Evolutionary conservation across 108 stramenopile genomes (phyloP).

Genomic region (Pseudonitzschia multistriata): DNA sequence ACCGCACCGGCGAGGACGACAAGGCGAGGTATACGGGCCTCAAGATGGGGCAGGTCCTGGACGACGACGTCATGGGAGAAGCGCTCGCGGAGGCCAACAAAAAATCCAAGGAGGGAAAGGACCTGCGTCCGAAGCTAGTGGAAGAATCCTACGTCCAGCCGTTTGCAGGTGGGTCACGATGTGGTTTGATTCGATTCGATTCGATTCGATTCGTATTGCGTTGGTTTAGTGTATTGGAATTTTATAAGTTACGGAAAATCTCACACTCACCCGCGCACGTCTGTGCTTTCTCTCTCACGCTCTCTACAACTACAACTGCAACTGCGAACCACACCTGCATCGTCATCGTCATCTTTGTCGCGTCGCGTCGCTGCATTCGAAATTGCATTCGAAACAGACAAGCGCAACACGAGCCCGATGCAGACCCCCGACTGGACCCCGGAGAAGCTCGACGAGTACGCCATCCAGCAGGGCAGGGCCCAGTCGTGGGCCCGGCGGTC

Average conservation of each 20-base stretch:
- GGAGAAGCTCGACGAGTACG: slow-evolving; percentile 72
- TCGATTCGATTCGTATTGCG: too few relatives aligned
- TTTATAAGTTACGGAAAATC: too few relatives aligned
- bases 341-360: neutral
- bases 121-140: slow-evolving; percentile 47
- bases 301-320: neutral
- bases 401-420: slow-evolving; percentile 68
- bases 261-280: too few relatives aligned
- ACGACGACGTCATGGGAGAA: slow-evolving; percentile 70
- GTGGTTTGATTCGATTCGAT: neutral
- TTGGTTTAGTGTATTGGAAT: too few relatives aligned
- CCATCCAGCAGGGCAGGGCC: slow-evolving; percentile 56
- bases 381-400: slow-evolving; percentile 32
- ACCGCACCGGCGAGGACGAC: slow-evolving; percentile 70
- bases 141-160: slow-evolving; percentile 73
- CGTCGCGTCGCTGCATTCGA: neutral
- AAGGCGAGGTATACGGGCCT: slow-evolving; percentile 69
- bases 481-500: slow-evolving; percentile 72
- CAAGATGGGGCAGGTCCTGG: slow-evolving; percentile 66
- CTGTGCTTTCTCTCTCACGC: too few relatives aligned
- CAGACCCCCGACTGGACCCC: slow-evolving; percentile 77
- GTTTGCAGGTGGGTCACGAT: slow-evolving; percentile 49
- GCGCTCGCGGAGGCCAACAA: slow-evolving; percentile 52
- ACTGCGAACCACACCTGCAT: too few relatives aligned
- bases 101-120: slow-evolving; percentile 57